These are phyloP conservation scores for Orbilia ellipsospora DNA, from an alignment of 2,329 filamentous ascomycete species.

Conservation along the genomic window DNA sequence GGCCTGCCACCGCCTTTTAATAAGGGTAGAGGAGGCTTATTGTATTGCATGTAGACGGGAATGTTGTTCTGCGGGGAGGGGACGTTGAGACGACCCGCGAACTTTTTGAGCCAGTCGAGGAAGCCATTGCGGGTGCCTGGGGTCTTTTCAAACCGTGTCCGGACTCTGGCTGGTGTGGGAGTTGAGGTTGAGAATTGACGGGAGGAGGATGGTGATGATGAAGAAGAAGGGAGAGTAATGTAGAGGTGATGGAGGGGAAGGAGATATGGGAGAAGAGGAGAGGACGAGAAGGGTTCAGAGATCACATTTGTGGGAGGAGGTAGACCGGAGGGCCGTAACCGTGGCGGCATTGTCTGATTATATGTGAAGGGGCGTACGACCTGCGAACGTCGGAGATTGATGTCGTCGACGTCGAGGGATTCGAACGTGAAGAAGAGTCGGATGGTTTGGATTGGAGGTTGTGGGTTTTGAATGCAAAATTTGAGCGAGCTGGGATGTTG, in stretches of 20 bases:
- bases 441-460: constrained; percentile 2
- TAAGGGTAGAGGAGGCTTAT: constrained; percentile 53
- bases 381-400: constrained; percentile 20
- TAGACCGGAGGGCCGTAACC: constrained; percentile 54
- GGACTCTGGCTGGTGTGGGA: constrained; percentile 19
- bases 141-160: constrained; percentile 52
- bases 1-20: constrained; percentile 22
- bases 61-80: constrained; percentile 37
- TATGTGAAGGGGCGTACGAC: constrained; percentile 10
- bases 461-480: constrained; percentile 24
- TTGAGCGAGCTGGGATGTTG: constrained; percentile 22
- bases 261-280: constrained; percentile 39
- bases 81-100: constrained; percentile 55
- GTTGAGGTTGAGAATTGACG: constrained; percentile 56
- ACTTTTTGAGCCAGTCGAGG: constrained; percentile 56
- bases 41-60: constrained; percentile 56
- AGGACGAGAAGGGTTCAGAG: constrained; percentile 30
- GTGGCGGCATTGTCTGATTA: constrained; percentile 56
- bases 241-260: constrained; percentile 39
- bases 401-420: constrained; percentile 34
- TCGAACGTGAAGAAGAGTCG: constrained; percentile 7
- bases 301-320: constrained; percentile 47
- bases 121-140: constrained; percentile 55
- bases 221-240: constrained; percentile 20
- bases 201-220: constrained; percentile 1